Evolutionary conservation across 2,329 filamentous ascomycete genomes (phyloP), one percentile per base, ranked within the genome.

Genomic region (Pezicula radicicola): DNA sequence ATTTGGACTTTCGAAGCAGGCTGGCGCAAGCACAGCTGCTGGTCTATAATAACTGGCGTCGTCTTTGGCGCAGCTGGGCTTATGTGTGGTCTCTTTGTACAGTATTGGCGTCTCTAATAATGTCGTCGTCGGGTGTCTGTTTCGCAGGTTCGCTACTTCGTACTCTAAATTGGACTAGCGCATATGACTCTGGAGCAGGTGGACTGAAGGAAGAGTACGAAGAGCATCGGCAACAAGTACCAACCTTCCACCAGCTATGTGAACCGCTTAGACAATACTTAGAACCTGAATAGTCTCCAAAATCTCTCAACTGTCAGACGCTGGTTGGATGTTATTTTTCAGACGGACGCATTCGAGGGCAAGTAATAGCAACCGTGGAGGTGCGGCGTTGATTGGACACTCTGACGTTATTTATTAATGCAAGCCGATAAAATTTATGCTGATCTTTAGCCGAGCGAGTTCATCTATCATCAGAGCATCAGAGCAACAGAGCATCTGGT

Each of bases 11-110:
- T 43, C 41, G 50, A 55, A 55, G 54, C 57, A 53, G 43, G 59
- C 51, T 55, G 54, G 59, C 59, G 55, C 56, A 53, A 54, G 51
- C 56, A 53, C 55, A 56, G 54, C 58, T 55, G 43, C 54, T 51
- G 40, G 18, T 48, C 46, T 49, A 33, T 36, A 37, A 50, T 43
- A 44, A 33, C 33, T 50, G 25, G 25, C 25, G 37, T 42, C 19
- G 25, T 30, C 30, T 53, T 54, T 42, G 54, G 53, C 48, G 51
- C 49, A 53, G 50, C 47, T 33, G 41, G 46, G 35, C 27, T 48
- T 51, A 21, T 6, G 42, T 30, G 48, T 51, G 46, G 42, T 53
- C 41, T 47, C 18, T 43, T 33, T 8, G 27, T 45, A 46, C 19
- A 25, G 25, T 25, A 25, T 25, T 43, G 35, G 39, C 50, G 39